These are phyloP conservation scores for Styphnolobium japonicum DNA, from an alignment of 306 rosid genomes.

Conservation along the genomic window DNA sequence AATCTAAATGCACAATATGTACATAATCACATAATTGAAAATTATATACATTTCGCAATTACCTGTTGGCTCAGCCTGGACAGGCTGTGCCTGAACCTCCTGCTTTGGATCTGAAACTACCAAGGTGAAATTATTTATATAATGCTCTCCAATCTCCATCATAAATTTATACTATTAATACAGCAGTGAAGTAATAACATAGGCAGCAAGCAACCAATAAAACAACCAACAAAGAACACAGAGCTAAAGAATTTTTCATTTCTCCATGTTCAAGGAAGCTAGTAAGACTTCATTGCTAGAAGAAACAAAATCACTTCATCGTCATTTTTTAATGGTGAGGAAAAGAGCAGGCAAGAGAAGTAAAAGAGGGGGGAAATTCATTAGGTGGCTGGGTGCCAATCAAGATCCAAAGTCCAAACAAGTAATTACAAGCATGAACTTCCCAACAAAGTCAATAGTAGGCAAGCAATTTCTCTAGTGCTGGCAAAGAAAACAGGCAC, in stretches of 20 bases:
- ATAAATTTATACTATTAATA: conserved; percentile 5
- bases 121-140: conserved; percentile 14
- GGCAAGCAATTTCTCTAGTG: background rate
- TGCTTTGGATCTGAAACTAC: conserved; percentile 49
- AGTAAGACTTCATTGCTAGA: background rate
- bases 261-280: background rate
- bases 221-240: conserved; percentile 18
- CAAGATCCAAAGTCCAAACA: background rate
- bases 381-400: background rate
- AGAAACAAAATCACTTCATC: background rate
- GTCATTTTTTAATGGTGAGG: background rate
- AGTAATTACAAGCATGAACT: background rate
- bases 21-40: background rate
- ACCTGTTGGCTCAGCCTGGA: conserved; percentile 63
- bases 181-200: conserved; percentile 1
- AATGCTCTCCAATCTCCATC: background rate
- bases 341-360: background rate
- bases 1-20: conserved; percentile 2
- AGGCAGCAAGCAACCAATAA: conserved; percentile 13
- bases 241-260: background rate
- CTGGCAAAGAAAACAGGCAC: background rate
- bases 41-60: background rate
- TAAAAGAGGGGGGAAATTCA: background rate
- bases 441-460: background rate
- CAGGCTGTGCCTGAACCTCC: conserved; percentile 36